A percentile compares a stretch with the other conserved stretches of the same genome.
Conservation (phyloP, 176 grass and related monocot species). For the Tuctoria greenei region DNA sequence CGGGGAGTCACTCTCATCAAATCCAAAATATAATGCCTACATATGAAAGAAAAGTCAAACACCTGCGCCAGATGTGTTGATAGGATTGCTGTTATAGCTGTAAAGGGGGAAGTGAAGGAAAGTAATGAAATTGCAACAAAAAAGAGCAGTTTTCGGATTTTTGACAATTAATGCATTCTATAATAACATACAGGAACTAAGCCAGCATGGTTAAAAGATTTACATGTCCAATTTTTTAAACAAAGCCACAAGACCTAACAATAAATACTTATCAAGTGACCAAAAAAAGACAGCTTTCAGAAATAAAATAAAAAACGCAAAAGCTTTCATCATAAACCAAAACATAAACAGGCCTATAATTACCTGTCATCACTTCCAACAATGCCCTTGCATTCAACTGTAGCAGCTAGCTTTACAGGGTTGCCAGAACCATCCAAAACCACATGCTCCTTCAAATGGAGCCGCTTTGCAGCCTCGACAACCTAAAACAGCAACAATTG, state of each 20-base stretch:
- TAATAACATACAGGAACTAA: background rate
- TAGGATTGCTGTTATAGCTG: background rate
- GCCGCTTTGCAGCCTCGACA: conserved; percentile 81
- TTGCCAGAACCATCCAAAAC: conserved; percentile 96
- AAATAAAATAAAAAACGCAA: too few species aligned
- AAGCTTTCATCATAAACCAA: conserved; percentile 1
- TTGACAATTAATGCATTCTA: background rate
- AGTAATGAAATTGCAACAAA: conserved; percentile 4
- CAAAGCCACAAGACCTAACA: background rate
- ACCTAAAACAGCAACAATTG: conserved; percentile 51
- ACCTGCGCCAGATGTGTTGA: background rate
- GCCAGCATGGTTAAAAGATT: background rate
- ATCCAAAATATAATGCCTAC: conserved; percentile 97
- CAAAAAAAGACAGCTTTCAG: background rate
- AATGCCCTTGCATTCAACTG: conserved; percentile 98
- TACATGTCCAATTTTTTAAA: background rate
- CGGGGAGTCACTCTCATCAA: conserved; percentile 99
- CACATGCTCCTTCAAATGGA: conserved; percentile 88
- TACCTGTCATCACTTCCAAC: conserved; percentile 98
- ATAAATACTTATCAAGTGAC: background rate
- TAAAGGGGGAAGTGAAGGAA: background rate
- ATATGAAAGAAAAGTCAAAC: conserved; percentile 1
- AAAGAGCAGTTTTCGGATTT: background rate
- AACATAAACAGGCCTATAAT: conserved; percentile 18
- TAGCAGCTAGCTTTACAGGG: conserved; percentile 88